Base-by-base conservation (phyloP, 768 basidiomycete species). In the Sutorius australiensis region DNA sequence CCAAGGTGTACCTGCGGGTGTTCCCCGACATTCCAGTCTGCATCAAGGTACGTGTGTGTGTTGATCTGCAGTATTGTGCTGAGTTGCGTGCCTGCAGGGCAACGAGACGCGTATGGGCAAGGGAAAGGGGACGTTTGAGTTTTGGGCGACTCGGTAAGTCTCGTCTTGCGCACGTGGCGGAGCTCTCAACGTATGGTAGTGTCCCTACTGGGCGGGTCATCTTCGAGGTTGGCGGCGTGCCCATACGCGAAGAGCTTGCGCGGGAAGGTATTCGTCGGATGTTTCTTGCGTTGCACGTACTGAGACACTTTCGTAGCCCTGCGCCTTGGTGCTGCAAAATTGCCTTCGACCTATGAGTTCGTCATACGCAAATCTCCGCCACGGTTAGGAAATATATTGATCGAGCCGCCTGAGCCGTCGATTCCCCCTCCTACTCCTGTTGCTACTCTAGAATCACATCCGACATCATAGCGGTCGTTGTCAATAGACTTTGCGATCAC, bases 31-130 rank as follows among this genome's bases (percentile, higher is more conserved):
- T 97, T 54, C 94, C 95, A 3, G 94, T 99, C 54, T 97, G 95
- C 75, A 86, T 98, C 50, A 98, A 99, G 82, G 92, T 91, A 53
- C 40, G 77, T 62, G 8, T 34, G 14, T 16, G 45, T 28, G 24
- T 42, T 44, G 36, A 5, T 16, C 10, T 10, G 14, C 19, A 2
- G 10, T 10, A 12, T 6, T 6, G 42, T 39, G 12, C 12, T 60
- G 17, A 66, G 42, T 32, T 33, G 10, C 38, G 44, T 44, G 30
- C 24, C 14, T 32, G 6, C 54, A 93, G 91, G 95, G 97, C 49
- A 98, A 97, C 62, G 95, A 98, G 72, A 95, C 93, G 6, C 89
- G 97, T 79, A 98, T 98, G 97, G 97, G 97, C 46, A 98, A 98
- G 73, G 97, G 97, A 54, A 99, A 99, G 71, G 97, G 97, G 42